Evolutionary conservation across 2,329 filamentous ascomycete genomes (phyloP), one percentile per base, ranked within the genome.

Genomic region (Incumbomyces delicatus): DNA sequence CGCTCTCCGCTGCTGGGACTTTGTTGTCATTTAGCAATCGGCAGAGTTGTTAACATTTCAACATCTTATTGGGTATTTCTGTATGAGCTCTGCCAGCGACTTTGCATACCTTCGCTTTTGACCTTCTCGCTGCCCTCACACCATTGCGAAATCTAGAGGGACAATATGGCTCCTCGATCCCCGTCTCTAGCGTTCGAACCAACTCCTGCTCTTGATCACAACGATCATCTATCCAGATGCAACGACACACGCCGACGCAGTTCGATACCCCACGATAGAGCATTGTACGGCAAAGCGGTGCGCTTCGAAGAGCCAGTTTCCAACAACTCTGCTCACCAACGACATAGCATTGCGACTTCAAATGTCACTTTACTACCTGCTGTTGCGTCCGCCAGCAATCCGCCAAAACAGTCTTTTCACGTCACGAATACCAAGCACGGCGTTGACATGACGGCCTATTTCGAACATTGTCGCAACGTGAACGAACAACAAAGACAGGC

Each of bases 401-500:
- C 52, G 46, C 56, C 53, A 35, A 55, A 50, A 35, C 49, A 54
- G 35, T 29, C 42, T 5, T 53, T 53, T 36, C 48, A 50, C 18
- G 52, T 49, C 32, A 50, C 50, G 43, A 58, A 50, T 35, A 52
- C 52, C 6, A 52, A 31, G 36, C 47, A 41, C 7, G 44, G 44
- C 31, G 46, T 60, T 27, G 51, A 62, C 36, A 57, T 66, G 47
- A 58, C 59, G 20, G 59, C 60, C 12, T 70, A 68, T 51, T 59
- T 70, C 37, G 66, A 70, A 30, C 64, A 70, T 48, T 66, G 65
- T 29, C 62, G 61, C 42, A 58, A 61, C 12, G 56, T 69, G 13
- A 67, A 69, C 33, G 65, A 70, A 47, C 58, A 57, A 8, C 65
- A 71, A 44, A 60, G 68, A 49, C 53, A 57, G 27, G 54, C 66